phyloP scores from a whole-genome alignment of 2,329 filamentous ascomycete species.

The Penicillium verrucosum region DNA sequence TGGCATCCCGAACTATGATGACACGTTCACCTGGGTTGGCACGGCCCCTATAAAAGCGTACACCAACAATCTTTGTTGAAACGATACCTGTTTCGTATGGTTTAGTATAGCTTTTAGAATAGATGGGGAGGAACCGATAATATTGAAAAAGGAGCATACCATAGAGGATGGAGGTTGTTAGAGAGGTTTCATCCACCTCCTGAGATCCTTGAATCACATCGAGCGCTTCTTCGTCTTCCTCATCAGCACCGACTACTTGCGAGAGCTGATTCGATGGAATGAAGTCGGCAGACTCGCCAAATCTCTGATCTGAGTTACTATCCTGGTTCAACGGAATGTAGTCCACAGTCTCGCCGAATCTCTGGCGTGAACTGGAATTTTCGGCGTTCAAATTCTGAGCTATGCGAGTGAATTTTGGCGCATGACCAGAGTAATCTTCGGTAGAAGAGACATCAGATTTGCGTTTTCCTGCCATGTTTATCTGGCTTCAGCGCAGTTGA shows the following conservation, averaged over 20 bases:
- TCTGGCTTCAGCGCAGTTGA: background rate
- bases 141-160: slow-evolving; percentile 27
- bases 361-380: slow-evolving; percentile 21
- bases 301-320: slow-evolving; percentile 21
- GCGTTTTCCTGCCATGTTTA: slow-evolving; percentile 1
- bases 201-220: slow-evolving; percentile 34
- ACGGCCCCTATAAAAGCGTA: slow-evolving; percentile 61
- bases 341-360: slow-evolving; percentile 24
- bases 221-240: slow-evolving; percentile 37
- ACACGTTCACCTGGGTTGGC: slow-evolving; percentile 64
- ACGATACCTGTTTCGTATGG: slow-evolving; percentile 32
- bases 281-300: slow-evolving; percentile 29
- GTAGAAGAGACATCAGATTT: background rate
- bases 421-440: background rate
- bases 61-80: slow-evolving; percentile 58
- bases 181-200: slow-evolving; percentile 35
- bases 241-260: slow-evolving; percentile 30
- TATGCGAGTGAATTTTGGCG: background rate
- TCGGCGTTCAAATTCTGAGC: background rate
- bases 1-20: slow-evolving; percentile 61
- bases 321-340: background rate
- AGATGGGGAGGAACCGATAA: background rate
- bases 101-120: background rate
- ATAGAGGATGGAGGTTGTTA: slow-evolving; percentile 38
- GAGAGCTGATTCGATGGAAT: slow-evolving; percentile 33